phyloP scores from a whole-genome alignment of 805 yeast species.

The Candida golubevii region DNA sequence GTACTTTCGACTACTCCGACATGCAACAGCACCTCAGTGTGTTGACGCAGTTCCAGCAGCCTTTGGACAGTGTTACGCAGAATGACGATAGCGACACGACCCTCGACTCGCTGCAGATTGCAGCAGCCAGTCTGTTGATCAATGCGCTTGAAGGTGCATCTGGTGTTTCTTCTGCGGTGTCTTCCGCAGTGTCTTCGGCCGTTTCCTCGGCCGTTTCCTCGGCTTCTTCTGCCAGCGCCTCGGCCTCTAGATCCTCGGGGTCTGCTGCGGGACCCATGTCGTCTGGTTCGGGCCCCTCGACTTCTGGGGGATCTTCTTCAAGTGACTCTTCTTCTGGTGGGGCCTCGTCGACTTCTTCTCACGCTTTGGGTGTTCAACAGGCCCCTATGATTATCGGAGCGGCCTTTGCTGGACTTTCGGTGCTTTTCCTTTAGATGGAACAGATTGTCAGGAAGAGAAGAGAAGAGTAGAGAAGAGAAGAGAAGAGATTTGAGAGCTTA shows the following conservation, averaged over 20 bases:
- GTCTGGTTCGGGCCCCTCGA: neutral
- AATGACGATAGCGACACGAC: neutral
- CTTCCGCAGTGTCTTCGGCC: neutral
- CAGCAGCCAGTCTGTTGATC: neutral
- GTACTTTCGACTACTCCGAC: too few relatives aligned
- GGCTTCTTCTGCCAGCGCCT: neutral
- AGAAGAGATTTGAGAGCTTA: too few relatives aligned
- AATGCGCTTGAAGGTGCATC: neutral
- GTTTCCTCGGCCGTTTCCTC: neutral
- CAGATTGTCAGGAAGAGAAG: too few relatives aligned
- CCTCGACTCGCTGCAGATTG: neutral
- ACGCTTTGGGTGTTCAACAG: conserved; percentile 4
- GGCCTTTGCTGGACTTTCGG: conserved; percentile 10
- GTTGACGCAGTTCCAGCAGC: too few relatives aligned
- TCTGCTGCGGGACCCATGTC: neutral
- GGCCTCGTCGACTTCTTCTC: conserved; percentile 1
- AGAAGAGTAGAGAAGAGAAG: too few relatives aligned
- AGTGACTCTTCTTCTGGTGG: neutral
- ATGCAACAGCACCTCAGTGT: too few relatives aligned
- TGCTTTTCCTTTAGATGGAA: conserved; percentile 8
- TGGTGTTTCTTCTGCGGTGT: neutral
- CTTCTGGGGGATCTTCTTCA: neutral
- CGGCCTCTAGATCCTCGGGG: neutral
- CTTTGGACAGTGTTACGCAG: too few relatives aligned
- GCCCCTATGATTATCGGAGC: conserved; percentile 8